Conservation (phyloP, 495 filamentous ascomycete species). For the Trichoderma reesei region DNA sequence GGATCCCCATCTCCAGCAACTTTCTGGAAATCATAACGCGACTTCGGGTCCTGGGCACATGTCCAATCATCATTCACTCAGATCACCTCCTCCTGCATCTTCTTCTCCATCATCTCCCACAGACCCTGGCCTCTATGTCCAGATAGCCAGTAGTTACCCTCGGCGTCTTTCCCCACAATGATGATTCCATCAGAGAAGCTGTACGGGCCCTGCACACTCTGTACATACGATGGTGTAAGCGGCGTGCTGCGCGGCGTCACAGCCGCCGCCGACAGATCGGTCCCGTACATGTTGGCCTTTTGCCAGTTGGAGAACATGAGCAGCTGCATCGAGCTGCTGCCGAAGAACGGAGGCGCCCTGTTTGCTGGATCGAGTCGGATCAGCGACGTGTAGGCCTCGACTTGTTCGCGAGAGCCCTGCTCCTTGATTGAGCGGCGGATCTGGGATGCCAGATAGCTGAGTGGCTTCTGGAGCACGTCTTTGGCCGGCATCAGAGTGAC, state of each 20-base stretch:
- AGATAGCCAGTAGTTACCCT: slow-evolving; percentile 27
- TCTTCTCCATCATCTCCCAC: slow-evolving; percentile 14
- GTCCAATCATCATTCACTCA: background rate
- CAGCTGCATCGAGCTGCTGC: slow-evolving; percentile 30
- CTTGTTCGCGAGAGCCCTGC: slow-evolving; percentile 35
- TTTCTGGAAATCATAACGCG: too few species aligned
- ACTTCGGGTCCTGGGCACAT: too few species aligned
- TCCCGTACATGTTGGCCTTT: slow-evolving; percentile 30
- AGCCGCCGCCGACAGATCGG: slow-evolving; percentile 34
- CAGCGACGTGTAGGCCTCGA: slow-evolving; percentile 28
- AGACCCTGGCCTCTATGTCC: slow-evolving; percentile 10
- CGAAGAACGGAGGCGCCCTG: slow-evolving; percentile 26
- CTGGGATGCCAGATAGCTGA: slow-evolving; percentile 28
- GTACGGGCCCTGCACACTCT: slow-evolving; percentile 13
- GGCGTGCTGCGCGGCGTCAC: slow-evolving; percentile 10
- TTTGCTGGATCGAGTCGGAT: slow-evolving; percentile 15
- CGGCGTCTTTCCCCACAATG: slow-evolving; percentile 26
- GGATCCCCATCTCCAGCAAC: too few species aligned
- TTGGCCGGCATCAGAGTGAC: slow-evolving; percentile 25
- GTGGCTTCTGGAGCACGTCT: slow-evolving; percentile 29
- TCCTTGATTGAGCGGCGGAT: slow-evolving; percentile 32
- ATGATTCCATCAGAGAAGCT: slow-evolving; percentile 10
- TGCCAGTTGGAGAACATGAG: slow-evolving; percentile 36
- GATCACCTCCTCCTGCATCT: slow-evolving; percentile 1
- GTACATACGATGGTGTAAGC: slow-evolving; percentile 19